Evolutionary conservation across 2,329 filamentous ascomycete genomes (phyloP), one percentile per base, ranked within the genome.

Genomic region (Cladophialophora psammophila): DNA sequence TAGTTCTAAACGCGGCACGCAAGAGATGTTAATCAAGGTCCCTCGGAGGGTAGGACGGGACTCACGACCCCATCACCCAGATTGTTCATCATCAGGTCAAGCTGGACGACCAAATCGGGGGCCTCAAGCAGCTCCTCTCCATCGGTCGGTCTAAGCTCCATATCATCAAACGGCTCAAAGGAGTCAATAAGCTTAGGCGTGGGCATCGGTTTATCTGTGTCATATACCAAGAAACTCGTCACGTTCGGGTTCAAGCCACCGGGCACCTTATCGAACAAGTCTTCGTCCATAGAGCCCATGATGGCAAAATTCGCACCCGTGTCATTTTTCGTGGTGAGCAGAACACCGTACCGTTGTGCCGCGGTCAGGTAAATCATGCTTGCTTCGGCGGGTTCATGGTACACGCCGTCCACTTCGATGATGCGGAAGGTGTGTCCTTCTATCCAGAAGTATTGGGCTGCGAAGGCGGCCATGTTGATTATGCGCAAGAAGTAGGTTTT

Each of bases 401-500:
- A 92, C 10, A 92, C 83, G 6, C 90, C 91, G 74, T 93, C 91
- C 0, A 92, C 86, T 76, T 92, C 90, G 38, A 93, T 84, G 63
- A 93, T 88, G 34, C 82, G 85, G 79, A 93, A 87, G 36, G 85
- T 89, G 63, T 84, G 82, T 50, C 76, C 80, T 67, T 84, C 81
- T 53, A 85, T 81, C 52, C 77, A 78, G 65, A 86, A 79, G 60
- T 81, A 80, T 67, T 85, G 83, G 10, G 80, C 80, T 0, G 81
- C 80, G 78, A 92, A 93, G 15, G 90, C 91, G 13, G 88, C 90
- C 20, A 92, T 86, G 72, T 92, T 93, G 72, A 92, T 82, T 66
- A 93, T 81, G 52, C 89, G 88, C 72, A 94, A 84, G 8, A 92
- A 80, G 66, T 94, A 94, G 0, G 89, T 94, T 73, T 87, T 91